Base-by-base conservation (phyloP, 2,329 filamentous ascomycete species). In the Elsinoe australis region DNA sequence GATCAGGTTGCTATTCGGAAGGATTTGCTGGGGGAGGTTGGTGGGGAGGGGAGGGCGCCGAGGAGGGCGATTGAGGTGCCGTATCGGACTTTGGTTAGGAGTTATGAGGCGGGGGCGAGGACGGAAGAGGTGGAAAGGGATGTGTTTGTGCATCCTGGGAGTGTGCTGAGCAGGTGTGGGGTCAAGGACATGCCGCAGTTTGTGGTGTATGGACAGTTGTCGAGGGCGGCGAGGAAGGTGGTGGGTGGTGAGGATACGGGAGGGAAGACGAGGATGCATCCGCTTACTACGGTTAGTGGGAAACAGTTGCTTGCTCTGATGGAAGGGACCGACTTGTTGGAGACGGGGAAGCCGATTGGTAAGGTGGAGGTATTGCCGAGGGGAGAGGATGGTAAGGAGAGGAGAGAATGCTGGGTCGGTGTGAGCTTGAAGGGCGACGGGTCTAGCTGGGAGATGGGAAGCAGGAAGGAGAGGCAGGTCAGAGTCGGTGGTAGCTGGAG, bases 1-100 rank as follows among this genome's bases (percentile, higher is more conserved):
- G 92, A 98, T 65, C 85, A 95, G 56, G 78, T 98, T 32, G 92
- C 92, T 36, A 88, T 96, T 56, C 85, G 92, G 52, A 87, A 86
- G 3, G 90, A 98, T 64, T 71, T 87, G n/a, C 75, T 87, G 7
- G 39, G 21, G 2, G 49, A 52, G 0, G 75, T 74, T 9, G 81
- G 82, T 1, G 80, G 83, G 52, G 67, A 75, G 47, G 67, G 72
- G 36, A 74, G 83, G 14, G 87, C 85, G 53, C 86, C 89, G 0
- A 80, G 79, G 44, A 79, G 88, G n/a, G 85, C 89, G 1, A 94
- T 92, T 54, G 88, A 96, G 56, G 85, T 96, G 2, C 85, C 90
- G 0, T 98, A 96, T 61, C 66, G 94, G 5, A 88, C 92, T 0
- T 79, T 98, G 3, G 79, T 89, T 55, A 82, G 87, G 0, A 71